Base-by-base conservation (phyloP, 2,329 filamentous ascomycete species). In the Albophoma yamanashiensis region DNA sequence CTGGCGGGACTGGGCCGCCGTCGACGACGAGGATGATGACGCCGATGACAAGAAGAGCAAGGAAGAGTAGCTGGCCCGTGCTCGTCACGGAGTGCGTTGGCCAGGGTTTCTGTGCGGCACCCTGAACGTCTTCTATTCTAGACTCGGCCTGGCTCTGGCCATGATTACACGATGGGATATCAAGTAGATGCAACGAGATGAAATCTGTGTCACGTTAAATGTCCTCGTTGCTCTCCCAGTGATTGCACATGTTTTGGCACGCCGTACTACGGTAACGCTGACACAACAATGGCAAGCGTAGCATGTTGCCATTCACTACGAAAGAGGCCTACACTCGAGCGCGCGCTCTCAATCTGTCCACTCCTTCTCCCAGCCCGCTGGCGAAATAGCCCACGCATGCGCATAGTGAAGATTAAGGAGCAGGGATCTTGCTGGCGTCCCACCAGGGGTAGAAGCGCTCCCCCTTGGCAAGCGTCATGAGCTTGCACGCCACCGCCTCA, bases 1-100 rank as follows among this genome's bases (percentile, higher is more conserved):
- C 0, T 92, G 85, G 78, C 80, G 81, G 58, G 90, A 94, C 70
- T 86, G 87, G 77, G 78, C 78, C 0, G 69, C 79, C 0, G 79
- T 81, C 55, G 79, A 80, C 42, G 81, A 85, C 6, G 73, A 75
- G 4, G 78, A 79, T 11, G 77, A 78, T 8, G 77, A 78, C 11
- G 75, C 72, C 43, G 71, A 73, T 25, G 68, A 71, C 56, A 71
- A 69, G 31, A 67, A 69, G 62, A 56, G 58, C 17, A 53, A 43
- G 34, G 34, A 17, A 9, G 61, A 64, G 8, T 61, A 56, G 22
- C 47, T 20, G 9, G 27, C 20, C 8, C 7, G 25, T 11, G 11
- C 27, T 31, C 8, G 3, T 20, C 2, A 8, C 12, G 15, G 11
- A 27, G 27, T 25, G 11, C 47, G 31, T 11, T 20, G 15, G 6